These are phyloP conservation scores for Flagelloscypha sp. DNA, from an alignment of 768 basidiomycete genomes.

Conservation along the genomic window DNA sequence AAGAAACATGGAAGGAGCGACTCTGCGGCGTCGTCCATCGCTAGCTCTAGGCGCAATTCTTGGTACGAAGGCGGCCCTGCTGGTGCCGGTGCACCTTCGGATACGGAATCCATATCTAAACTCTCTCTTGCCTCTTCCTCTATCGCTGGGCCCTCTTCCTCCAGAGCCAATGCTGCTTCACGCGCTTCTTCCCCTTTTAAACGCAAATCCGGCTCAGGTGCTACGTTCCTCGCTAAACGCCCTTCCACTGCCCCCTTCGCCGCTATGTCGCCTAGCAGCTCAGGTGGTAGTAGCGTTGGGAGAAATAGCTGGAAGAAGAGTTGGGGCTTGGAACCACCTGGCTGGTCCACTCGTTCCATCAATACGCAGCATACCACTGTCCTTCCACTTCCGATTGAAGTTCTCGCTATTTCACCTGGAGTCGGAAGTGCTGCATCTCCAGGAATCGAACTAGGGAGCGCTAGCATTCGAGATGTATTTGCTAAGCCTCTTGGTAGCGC, in stretches of 20 bases:
- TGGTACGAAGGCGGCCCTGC: no score
- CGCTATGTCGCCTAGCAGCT: no score
- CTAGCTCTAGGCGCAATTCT: no score
- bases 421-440: slow-evolving; percentile 20
- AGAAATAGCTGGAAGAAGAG: slow-evolving; percentile 84
- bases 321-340: slow-evolving; percentile 82
- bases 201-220: no score
- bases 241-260: slow-evolving; percentile 54
- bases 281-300: slow-evolving; percentile 38
- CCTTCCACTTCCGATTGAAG: slow-evolving; percentile 73
- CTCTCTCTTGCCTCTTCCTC: no score
- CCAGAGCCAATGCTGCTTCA: no score
- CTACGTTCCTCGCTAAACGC: slow-evolving; percentile 72
- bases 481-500: no score
- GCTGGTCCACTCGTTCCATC: slow-evolving; percentile 63
- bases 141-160: no score
- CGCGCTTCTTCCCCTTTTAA: no score
- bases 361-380: slow-evolving; percentile 48
- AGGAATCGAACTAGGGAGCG: slow-evolving; percentile 36
- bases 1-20: slow-evolving; percentile 73
- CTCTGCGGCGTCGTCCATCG: slow-evolving; percentile 76
- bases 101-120: no score
- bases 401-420: slow-evolving; percentile 58
- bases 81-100: no score
- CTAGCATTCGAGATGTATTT: slow-evolving; percentile 68